Percentiles rank a stretch among this genome's conserved stretches.
Evolutionary conservation across 1,284 basidiomycete species (phyloP).

Genomic region (Puccinia coronata): DNA sequence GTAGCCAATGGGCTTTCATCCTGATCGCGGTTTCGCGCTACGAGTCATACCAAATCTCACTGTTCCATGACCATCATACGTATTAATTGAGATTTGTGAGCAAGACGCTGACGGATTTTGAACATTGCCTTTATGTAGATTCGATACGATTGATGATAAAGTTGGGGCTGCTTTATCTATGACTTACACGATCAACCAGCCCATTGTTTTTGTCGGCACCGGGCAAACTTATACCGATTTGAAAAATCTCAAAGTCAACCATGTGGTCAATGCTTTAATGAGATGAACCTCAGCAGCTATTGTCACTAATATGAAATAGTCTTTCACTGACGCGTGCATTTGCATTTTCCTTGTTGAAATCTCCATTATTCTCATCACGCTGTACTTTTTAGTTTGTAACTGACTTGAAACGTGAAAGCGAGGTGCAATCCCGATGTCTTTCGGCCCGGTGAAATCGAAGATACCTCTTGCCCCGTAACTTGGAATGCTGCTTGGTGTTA

Average conservation of each 20-base stretch:
- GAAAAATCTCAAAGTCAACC: conserved; percentile 80
- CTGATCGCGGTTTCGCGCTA: not conserved
- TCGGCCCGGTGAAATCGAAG: not conserved
- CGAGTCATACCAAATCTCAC: not conserved
- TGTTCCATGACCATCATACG: not conserved
- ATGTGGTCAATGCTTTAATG: conserved; percentile 87
- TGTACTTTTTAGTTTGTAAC: not conserved
- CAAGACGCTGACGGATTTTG: not conserved
- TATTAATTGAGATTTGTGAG: not conserved
- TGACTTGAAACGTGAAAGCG: not conserved
- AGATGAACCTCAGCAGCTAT: conserved; percentile 59
- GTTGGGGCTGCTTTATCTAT: conserved; percentile 93
- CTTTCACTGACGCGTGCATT: not conserved
- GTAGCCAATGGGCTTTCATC: not conserved
- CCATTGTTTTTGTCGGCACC: conserved; percentile 92
- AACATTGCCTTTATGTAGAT: conserved; percentile 57
- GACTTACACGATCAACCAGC: conserved; percentile 96
- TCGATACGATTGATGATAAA: conserved; percentile 95
- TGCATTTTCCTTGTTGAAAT: not conserved
- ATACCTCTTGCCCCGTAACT: no score
- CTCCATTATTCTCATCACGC: not conserved
- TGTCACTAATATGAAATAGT: not conserved
- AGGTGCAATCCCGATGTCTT: not conserved
- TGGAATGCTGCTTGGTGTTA: no score
- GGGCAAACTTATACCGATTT: conserved; percentile 87